Conservation (phyloP, 768 basidiomycete genomes). For the Thelephora ganbajun region DNA sequence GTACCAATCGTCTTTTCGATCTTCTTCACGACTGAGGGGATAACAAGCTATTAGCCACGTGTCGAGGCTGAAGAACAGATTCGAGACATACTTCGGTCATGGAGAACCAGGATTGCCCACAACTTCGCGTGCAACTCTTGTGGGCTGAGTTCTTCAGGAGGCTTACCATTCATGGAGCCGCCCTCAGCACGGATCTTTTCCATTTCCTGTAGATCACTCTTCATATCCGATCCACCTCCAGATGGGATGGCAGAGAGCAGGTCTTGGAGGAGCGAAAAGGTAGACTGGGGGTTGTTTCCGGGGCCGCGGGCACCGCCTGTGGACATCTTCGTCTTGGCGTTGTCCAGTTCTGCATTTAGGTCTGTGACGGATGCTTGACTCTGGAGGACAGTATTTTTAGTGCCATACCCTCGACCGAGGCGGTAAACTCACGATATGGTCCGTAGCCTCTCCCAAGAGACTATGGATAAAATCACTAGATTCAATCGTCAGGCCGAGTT, state of each 20-base stretch:
- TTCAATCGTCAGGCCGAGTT: neutral
- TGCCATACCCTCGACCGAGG: neutral
- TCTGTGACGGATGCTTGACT: constrained; percentile 70
- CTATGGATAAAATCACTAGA: constrained; percentile 68
- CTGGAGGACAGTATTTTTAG: constrained; percentile 6
- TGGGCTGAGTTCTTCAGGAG: constrained; percentile 73
- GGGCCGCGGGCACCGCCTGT: constrained; percentile 20
- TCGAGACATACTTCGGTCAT: constrained; percentile 48
- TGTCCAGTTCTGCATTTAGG: constrained; percentile 63
- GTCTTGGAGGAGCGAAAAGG: constrained; percentile 34
- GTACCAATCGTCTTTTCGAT: constrained; percentile 59
- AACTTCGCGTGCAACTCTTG: constrained; percentile 75
- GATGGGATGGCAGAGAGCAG: constrained; percentile 54
- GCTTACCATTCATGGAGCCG: constrained; percentile 39
- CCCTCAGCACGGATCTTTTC: constrained; percentile 48
- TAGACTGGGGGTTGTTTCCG: constrained; percentile 9
- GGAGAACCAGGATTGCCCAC: constrained; percentile 78
- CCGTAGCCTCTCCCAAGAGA: constrained; percentile 55
- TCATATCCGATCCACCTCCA: constrained; percentile 42
- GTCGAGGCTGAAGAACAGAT: neutral
- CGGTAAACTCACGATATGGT: constrained; percentile 36
- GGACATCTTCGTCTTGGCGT: constrained; percentile 42
- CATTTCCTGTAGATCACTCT: constrained; percentile 64
- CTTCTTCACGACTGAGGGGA: constrained; percentile 48
- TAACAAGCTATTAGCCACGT: neutral